A percentile compares a stretch with the other conserved stretches of the same genome.
These are phyloP conservation scores for Prunus mira DNA, from an alignment of 306 rosid species.

Conservation along the genomic window DNA sequence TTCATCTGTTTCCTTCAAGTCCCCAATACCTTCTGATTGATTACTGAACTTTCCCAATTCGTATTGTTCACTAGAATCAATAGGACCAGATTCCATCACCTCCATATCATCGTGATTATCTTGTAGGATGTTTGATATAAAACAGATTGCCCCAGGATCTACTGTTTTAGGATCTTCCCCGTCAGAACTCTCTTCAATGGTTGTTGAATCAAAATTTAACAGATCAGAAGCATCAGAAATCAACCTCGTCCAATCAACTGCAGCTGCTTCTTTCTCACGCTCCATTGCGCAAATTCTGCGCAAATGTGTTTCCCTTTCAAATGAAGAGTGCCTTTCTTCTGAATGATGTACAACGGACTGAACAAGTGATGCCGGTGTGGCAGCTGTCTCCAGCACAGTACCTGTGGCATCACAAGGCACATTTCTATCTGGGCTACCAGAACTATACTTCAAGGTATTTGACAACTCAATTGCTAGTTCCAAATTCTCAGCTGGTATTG, in stretches of 20 bases:
- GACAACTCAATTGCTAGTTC: constrained; percentile 22
- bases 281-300: constrained; percentile 10
- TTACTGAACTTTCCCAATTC: background rate
- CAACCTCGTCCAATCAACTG: constrained; percentile 13
- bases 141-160: constrained; percentile 25
- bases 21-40: constrained; percentile 13
- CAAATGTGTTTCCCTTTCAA: constrained; percentile 22
- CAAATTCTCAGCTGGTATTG: background rate
- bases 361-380: too few relatives aligned
- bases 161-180: constrained; percentile 9
- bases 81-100: background rate
- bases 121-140: constrained; percentile 24
- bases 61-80: constrained; percentile 11
- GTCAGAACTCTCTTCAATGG: constrained; percentile 1
- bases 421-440: constrained; percentile 24
- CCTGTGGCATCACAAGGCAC: background rate
- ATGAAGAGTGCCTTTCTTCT: constrained; percentile 12
- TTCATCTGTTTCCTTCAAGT: constrained; percentile 10
- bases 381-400: too few relatives aligned
- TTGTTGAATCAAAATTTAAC: constrained; percentile 14
- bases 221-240: constrained; percentile 18
- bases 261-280: constrained; percentile 10
- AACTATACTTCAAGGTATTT: constrained; percentile 20
- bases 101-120: background rate
- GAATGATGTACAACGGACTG: constrained; percentile 6